Conservation (phyloP, 805 yeast species). For the Lipomyces kockii region DNA sequence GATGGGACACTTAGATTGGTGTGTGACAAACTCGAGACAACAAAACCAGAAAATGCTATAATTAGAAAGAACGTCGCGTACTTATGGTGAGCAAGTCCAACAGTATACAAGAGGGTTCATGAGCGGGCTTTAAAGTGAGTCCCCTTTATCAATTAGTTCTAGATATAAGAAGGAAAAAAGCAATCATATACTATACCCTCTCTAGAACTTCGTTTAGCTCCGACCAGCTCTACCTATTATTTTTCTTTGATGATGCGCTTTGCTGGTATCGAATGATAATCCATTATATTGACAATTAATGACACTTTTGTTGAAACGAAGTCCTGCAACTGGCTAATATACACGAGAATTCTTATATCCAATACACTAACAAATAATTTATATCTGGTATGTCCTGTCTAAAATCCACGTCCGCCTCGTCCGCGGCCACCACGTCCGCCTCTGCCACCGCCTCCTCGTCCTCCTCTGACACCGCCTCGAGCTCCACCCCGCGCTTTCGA, state of each 20-base stretch:
- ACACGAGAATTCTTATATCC: neutral
- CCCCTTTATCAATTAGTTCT: neutral
- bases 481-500: constrained; percentile 37
- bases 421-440: constrained; percentile 41
- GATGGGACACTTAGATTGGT: neutral
- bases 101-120: neutral
- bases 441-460: constrained; percentile 39
- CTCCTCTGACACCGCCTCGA: constrained; percentile 40
- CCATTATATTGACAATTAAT: constrained; percentile 14
- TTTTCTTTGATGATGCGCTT: neutral
- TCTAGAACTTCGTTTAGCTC: neutral
- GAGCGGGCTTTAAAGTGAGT: neutral
- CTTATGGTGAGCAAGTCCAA: neutral
- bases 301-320: neutral
- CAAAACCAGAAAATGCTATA: neutral
- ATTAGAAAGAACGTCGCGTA: neutral
- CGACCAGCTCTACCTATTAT: neutral
- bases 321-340: neutral
- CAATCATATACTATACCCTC: constrained; percentile 4
- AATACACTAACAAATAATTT: neutral
- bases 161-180: neutral
- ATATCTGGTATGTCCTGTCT: constrained; percentile 3
- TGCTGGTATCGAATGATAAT: neutral
- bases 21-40: neutral
- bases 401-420: constrained; percentile 40